Evolutionary conservation across 192 early-diverging fungal genomes (phyloP), one percentile per base, ranked within the genome.

Genomic region (Coemansia reversa): DNA sequence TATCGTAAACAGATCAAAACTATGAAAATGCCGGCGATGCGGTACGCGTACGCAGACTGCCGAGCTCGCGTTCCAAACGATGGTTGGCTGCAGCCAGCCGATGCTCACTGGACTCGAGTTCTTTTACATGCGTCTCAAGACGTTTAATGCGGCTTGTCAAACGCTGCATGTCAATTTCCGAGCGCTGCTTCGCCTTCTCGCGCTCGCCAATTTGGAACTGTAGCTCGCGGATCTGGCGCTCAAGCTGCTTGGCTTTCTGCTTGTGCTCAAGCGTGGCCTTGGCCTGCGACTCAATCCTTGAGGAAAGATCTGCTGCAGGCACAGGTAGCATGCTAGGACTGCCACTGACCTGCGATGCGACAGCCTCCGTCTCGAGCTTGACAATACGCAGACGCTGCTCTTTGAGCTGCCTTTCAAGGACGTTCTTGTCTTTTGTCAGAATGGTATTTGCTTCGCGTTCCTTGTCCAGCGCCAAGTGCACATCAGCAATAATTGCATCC

Each of bases 131-230:
- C 5, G 67, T 66, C 51, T 83, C 76, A 12, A 83, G 66, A 12
- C 81, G 75, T 60, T 69, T 79, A 66, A 72, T 63, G 65, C 70
- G 88, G 85, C 52, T 76, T 18, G 65, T 58, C 68, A 74, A 83
- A 55, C 89, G 89, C 59, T 84, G 81, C 28, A 85, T 74, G 62
- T 93, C 91, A 20, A 90, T 77, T 48, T 91, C 90, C 20, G 85
- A 82, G 51, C 87, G 82, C 51, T 89, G 86, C 74, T 91, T 91
- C 51, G 89, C 74, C 75, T 92, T 93, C 28, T 96, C 92, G 58
- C 84, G 80, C 74, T 96, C 94, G 27, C 79, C 72, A 8, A 96
- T 68, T 64, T 94, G 92, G 79, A 91, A 91, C 75, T 94, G 93
- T 56, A 94, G 76, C 76, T 94, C 92, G 18, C 91, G 85, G 63